Conservation (phyloP, 371 early-diverging fungal species). For the Mucor irregularis region DNA sequence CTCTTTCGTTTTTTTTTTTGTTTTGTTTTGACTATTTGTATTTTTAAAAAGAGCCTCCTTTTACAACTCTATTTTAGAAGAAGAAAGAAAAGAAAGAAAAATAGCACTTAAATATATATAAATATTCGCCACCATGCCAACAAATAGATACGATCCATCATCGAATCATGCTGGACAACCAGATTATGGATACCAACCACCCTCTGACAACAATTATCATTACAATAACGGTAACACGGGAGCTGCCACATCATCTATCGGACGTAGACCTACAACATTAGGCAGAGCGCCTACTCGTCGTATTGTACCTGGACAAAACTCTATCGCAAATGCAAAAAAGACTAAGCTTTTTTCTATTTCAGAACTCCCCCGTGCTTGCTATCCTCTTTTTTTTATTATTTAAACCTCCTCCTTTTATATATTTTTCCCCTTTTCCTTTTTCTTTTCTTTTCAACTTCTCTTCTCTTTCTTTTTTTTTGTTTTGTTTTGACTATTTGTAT, state of each 20-base stretch:
- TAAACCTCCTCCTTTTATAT: not conserved
- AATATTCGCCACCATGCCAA: slow-evolving; percentile 14
- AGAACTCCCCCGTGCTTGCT: slow-evolving; percentile 1
- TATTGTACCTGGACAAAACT: slow-evolving; percentile 48
- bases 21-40: not conserved
- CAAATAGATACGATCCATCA: slow-evolving; percentile 20
- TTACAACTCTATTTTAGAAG: not conserved
- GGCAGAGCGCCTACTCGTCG: slow-evolving; percentile 56
- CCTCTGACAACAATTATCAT: slow-evolving; percentile 26
- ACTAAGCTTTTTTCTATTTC: slow-evolving; percentile 4
- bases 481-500: not conserved
- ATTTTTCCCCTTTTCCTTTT: not conserved
- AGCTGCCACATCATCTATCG: slow-evolving; percentile 26
- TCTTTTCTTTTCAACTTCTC: slow-evolving; percentile 1
- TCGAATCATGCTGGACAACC: slow-evolving; percentile 3
- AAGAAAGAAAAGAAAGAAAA: not conserved
- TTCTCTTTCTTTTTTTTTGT: slow-evolving; percentile 6
- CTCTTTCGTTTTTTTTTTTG: slow-evolving; percentile 7
- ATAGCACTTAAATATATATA: not conserved
- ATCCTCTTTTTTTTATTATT: too few species aligned
- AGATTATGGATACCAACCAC: slow-evolving; percentile 24
- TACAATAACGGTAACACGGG: slow-evolving; percentile 16
- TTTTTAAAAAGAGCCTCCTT: not conserved
- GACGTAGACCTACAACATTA: slow-evolving; percentile 44
- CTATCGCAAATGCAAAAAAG: slow-evolving; percentile 55